These are phyloP conservation scores for Phytophthora citricola DNA, from an alignment of 352 stramenopile species.

Conservation along the genomic window DNA sequence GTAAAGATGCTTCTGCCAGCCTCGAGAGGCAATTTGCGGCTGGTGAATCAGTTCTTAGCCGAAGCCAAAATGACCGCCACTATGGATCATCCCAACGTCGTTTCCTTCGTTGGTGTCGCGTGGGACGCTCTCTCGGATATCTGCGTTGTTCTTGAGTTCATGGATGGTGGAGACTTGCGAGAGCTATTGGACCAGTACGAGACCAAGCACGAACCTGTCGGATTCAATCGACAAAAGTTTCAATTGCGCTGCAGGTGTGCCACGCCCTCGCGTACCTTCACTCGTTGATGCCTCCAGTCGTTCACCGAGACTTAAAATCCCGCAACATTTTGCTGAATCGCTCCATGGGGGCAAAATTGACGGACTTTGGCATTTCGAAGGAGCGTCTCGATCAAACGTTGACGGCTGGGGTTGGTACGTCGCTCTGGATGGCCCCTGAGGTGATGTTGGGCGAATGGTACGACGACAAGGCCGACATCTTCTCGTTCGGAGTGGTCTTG, in stretches of 20 bases:
- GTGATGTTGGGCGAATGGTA: constrained; percentile 36
- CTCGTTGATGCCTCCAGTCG: constrained; percentile 25
- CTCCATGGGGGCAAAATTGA: constrained; percentile 33
- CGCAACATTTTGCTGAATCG: constrained; percentile 56
- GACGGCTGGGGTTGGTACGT: constrained; percentile 30
- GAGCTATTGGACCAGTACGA: constrained; percentile 37
- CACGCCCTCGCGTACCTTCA: constrained; percentile 34
- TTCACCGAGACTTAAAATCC: constrained; percentile 68
- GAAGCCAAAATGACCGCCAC: constrained; percentile 48
- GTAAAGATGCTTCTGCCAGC: constrained; percentile 45
- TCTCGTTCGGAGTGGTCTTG: constrained; percentile 39
- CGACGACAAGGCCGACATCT: constrained; percentile 38
- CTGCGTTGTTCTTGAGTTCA: constrained; percentile 53
- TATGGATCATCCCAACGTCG: constrained; percentile 44
- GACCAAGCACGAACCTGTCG: constrained; percentile 2
- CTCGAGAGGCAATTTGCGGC: not conserved
- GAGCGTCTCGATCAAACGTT: constrained; percentile 23
- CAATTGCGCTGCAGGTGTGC: constrained; percentile 43
- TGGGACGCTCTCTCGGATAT: constrained; percentile 51
- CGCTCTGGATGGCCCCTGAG: constrained; percentile 35
- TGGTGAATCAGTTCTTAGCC: constrained; percentile 34
- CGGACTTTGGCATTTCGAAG: constrained; percentile 34
- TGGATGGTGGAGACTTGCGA: constrained; percentile 52
- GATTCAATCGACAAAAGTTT: constrained; percentile 20
- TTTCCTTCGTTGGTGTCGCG: constrained; percentile 47